These are phyloP conservation scores for Phytopythium kandeliae DNA, from an alignment of 352 stramenopile genomes.

Conservation along the genomic window DNA sequence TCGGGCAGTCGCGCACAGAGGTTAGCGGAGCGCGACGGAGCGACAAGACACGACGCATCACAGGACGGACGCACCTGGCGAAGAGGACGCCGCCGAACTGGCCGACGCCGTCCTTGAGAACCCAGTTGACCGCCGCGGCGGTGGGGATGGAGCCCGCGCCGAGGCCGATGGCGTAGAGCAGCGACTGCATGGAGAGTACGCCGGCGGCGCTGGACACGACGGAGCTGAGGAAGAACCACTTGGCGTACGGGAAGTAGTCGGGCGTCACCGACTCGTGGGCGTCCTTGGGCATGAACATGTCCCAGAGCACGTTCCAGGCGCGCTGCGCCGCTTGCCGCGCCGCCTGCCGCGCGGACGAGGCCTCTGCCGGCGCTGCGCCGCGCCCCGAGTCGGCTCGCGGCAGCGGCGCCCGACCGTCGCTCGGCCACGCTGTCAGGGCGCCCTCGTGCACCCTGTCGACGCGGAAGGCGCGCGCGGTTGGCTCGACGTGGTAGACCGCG, in stretches of 20 bases:
- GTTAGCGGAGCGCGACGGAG: background rate
- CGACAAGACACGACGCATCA: too few species aligned
- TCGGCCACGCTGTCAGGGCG: slow-evolving; percentile 5
- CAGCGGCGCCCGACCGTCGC: background rate
- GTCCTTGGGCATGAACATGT: slow-evolving; percentile 88
- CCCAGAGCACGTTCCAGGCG: slow-evolving; percentile 45
- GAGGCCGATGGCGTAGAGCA: slow-evolving; percentile 93
- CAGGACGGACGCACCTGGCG: slow-evolving; percentile 16
- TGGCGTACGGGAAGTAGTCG: slow-evolving; percentile 87
- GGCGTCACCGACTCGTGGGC: slow-evolving; percentile 77
- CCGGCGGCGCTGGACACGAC: slow-evolving; percentile 78
- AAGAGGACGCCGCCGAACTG: slow-evolving; percentile 96
- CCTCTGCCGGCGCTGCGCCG: too few species aligned
- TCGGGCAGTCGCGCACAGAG: background rate
- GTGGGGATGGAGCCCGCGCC: slow-evolving; percentile 80
- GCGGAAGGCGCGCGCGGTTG: slow-evolving; percentile 7
- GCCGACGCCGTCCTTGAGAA: slow-evolving; percentile 95
- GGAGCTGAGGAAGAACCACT: slow-evolving; percentile 79
- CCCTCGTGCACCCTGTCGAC: slow-evolving; percentile 13
- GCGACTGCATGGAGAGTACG: slow-evolving; percentile 92
- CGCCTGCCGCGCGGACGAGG: background rate
- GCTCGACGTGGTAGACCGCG: slow-evolving; percentile 18
- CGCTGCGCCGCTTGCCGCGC: slow-evolving; percentile 18
- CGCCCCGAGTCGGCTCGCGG: too few species aligned
- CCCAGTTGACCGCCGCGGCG: slow-evolving; percentile 94